Evolutionary conservation across 2,329 filamentous ascomycete species (phyloP).

Genomic region (Sclerotinia subarctica): DNA sequence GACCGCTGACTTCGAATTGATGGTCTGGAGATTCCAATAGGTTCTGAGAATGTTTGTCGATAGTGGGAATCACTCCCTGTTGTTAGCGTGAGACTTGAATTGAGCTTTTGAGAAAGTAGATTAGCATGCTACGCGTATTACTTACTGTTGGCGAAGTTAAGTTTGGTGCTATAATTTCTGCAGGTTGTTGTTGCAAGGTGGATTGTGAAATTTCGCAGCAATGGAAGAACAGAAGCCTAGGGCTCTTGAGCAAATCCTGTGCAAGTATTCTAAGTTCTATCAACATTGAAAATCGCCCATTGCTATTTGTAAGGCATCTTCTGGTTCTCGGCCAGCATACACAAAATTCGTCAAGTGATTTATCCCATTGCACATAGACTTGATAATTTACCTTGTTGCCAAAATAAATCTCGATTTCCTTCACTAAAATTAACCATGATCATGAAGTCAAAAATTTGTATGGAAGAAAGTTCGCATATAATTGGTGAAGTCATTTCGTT

Average conservation of each 20-base stretch:
- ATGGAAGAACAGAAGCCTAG: not conserved
- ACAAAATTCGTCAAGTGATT: not conserved
- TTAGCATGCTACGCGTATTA: not conserved
- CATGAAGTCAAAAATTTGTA: not conserved
- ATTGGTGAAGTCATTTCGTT: not conserved
- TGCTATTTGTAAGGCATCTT: not conserved
- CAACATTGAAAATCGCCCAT: not conserved
- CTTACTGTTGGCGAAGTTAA: not conserved
- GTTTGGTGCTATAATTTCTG: not conserved
- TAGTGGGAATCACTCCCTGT: not conserved
- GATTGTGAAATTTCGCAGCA: not conserved
- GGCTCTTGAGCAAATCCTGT: not conserved
- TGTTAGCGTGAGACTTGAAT: not conserved
- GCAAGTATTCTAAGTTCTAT: not conserved
- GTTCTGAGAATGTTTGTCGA: not conserved
- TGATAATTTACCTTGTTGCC: not conserved
- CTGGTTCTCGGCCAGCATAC: not conserved
- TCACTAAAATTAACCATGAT: not conserved
- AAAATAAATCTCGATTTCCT: not conserved
- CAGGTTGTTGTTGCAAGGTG: not conserved
- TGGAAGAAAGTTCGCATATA: not conserved
- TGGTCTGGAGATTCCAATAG: not conserved
- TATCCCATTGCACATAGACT: not conserved
- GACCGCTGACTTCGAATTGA: not conserved
- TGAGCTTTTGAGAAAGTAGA: not conserved